Conservation (phyloP, 106 monocot genomes). For the Ottelia alismoides region DNA sequence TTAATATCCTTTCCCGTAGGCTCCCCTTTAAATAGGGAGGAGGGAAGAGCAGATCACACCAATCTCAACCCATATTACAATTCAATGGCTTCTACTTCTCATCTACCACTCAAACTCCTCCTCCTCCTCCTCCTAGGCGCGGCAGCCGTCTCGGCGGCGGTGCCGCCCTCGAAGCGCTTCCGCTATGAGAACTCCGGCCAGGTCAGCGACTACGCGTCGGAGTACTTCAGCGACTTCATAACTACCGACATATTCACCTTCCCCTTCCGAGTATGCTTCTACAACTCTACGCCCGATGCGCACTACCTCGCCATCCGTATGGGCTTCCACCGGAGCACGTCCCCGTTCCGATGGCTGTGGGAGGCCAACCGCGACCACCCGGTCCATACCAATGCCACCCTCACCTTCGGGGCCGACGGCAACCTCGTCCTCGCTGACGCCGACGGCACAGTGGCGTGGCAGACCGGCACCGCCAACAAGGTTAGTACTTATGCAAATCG, state of each 20-base stretch:
- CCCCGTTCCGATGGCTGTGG: conserved; percentile 52
- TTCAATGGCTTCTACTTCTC: too few species aligned
- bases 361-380: conserved; percentile 43
- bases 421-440: conserved; percentile 37
- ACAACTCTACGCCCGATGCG: conserved; percentile 41
- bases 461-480: conserved; percentile 33
- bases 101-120: too few species aligned
- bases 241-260: conserved; percentile 16
- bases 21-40: too few species aligned
- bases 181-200: conserved; percentile 42
- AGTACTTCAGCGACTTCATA: conserved; percentile 45
- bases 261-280: conserved; percentile 53
- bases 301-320: conserved; percentile 55
- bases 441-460: conserved; percentile 29
- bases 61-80: too few species aligned
- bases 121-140: conserved; percentile 5
- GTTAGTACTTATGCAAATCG: too few species aligned
- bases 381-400: conserved; percentile 33
- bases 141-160: not conserved
- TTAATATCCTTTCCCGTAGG: too few species aligned
- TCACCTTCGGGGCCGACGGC: conserved; percentile 27
- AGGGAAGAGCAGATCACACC: too few species aligned
- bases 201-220: conserved; percentile 33
- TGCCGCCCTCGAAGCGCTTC: conserved; percentile 20
- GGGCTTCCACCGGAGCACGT: conserved; percentile 38